Base-by-base conservation (phyloP, 169 alveolate species). In the Plasmodium gaboni region DNA sequence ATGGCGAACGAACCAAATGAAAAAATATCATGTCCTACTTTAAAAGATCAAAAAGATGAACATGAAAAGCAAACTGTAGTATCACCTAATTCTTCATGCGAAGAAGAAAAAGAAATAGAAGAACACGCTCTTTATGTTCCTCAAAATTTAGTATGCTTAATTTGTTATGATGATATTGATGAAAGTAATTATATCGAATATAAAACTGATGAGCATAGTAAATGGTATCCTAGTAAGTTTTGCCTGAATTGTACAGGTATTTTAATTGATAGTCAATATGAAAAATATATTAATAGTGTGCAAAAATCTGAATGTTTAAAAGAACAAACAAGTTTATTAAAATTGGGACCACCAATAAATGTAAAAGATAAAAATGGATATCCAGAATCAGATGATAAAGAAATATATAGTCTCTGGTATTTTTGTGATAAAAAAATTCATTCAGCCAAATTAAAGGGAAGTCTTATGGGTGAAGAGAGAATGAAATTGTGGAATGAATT, bases 331-430 rank as follows among this genome's bases (percentile, higher is more conserved):
- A 83, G 89, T 24, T 69, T 95, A 73, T 88, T 95, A 50, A 32
- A 26, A 48, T 69, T 93, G 64, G 97, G 97, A 22, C 97, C 97
- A 53, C 97, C 97, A 10, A 89, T 95, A 57, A 94, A 94, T 73
- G 57, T 95, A 28, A 73, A 89, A 50, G 97, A 95, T 64, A 74
- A 74, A 53, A 90, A 94, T 51, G 97, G 96, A 17, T 95, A 94
- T 59, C 97, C 97, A 6, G 92, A 83, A 64, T 88, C 95, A 50
- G 94, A 80, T 19, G 94, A 88, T 24, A 70, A 88, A 6, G 97
- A 95, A 71, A 91, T 95, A 12, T 63, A 63, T 46, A 60, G 90
- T 57, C 94, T 95, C n/a, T 94, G 96, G 93, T 73, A 73, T 61
- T 87, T 93, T 38, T 68, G 50, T 13, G 91, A 59, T 74, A 91